These are phyloP conservation scores for Pleurotus eryngii DNA, from an alignment of 768 basidiomycete species.

Conservation along the genomic window DNA sequence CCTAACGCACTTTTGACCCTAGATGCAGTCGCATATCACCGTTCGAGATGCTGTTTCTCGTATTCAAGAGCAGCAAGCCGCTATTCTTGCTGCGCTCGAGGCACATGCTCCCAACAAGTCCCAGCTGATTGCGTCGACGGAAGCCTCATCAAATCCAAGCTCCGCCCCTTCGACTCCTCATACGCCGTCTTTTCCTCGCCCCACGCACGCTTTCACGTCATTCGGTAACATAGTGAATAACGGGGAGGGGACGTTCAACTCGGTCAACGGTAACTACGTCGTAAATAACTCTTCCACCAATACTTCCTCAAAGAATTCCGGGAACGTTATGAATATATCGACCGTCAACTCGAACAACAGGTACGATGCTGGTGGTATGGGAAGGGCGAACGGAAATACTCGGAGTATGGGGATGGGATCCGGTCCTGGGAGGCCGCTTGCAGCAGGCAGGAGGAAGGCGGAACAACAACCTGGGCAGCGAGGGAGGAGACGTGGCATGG, in stretches of 20 bases:
- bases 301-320: conserved; percentile 15
- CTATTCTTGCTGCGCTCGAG: conserved; percentile 4
- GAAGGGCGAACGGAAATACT: no score
- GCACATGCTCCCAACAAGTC: not conserved
- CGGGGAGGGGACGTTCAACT: not conserved
- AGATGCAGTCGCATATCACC: conserved; percentile 20
- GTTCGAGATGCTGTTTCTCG: conserved; percentile 20
- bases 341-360: conserved; percentile 18
- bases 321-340: conserved; percentile 17
- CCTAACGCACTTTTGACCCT: not conserved
- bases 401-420: no score
- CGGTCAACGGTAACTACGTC: conserved; percentile 7
- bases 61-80: conserved; percentile 9
- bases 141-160: not conserved
- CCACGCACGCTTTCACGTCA: not conserved
- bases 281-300: conserved; percentile 12
- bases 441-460: no score
- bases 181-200: not conserved
- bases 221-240: not conserved
- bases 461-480: no score
- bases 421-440: no score
- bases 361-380: not conserved
- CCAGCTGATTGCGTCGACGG: not conserved
- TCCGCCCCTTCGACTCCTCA: not conserved
- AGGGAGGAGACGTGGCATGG: no score